Conservation (phyloP, 139 green algal genomes). For the Auxenochlorella pyrenoidosa region DNA sequence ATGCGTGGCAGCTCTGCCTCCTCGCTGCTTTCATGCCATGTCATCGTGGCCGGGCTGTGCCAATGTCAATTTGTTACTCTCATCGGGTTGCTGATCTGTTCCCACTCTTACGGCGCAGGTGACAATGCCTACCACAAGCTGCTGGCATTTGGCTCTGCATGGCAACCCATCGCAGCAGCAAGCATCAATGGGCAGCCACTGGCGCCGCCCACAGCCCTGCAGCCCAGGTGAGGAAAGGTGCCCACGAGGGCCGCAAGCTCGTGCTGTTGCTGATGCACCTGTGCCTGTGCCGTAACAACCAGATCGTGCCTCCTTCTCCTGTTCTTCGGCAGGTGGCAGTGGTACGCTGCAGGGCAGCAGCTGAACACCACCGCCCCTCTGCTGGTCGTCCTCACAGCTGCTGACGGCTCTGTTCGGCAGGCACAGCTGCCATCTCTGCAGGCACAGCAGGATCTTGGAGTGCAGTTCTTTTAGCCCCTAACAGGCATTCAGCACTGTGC, state of each 20-base stretch:
- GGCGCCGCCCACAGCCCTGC: not conserved
- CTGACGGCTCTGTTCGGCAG: too few species aligned
- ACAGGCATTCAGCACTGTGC: too few species aligned
- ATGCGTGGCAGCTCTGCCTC: too few species aligned
- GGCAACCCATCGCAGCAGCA: not conserved
- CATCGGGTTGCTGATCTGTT: not conserved
- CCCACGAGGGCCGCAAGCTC: too few species aligned
- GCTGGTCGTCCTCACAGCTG: not conserved
- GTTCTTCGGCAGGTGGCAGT: slow-evolving; percentile 17
- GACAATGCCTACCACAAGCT: not conserved
- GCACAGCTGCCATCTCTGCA: not conserved
- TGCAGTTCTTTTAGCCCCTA: not conserved
- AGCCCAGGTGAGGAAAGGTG: slow-evolving; percentile 12
- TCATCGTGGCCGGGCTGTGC: too few species aligned
- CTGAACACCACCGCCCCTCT: not conserved
- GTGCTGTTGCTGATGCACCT: too few species aligned
- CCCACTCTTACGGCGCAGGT: not conserved
- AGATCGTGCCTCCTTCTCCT: too few species aligned
- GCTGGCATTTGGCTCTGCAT: not conserved
- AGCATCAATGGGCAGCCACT: not conserved
- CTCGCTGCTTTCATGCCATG: too few species aligned
- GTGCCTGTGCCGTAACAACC: too few species aligned
- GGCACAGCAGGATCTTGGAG: not conserved
- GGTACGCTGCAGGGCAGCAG: not conserved
- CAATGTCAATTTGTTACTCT: too few species aligned